Evolutionary conservation across 192 early-diverging fungal species (phyloP).

Genomic region (Backusella tarrabulga): DNA sequence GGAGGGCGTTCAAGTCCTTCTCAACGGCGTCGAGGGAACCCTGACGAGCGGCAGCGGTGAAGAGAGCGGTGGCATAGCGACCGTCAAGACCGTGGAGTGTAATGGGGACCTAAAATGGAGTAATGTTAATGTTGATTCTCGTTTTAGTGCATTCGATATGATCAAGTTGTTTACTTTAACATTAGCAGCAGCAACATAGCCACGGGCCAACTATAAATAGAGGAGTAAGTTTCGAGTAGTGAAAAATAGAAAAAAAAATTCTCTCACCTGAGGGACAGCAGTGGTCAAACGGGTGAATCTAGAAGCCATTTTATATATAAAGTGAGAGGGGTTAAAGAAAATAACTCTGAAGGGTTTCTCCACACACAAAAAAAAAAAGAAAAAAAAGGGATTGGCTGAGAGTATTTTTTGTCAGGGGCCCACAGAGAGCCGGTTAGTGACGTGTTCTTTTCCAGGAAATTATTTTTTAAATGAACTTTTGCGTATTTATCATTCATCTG

Average conservation of each 20-base stretch:
- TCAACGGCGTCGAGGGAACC: conserved; percentile 80
- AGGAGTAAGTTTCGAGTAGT: neutral
- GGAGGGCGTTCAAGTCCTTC: conserved; percentile 73
- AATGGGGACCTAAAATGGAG: conserved; percentile 63
- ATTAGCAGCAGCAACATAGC: conserved; percentile 9
- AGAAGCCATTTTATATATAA: conserved; percentile 15
- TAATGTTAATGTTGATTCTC: neutral
- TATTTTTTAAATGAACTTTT: neutral
- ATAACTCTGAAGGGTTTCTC: neutral
- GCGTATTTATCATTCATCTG: too few species aligned
- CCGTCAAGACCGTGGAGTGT: conserved; percentile 93
- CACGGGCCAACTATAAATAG: neutral
- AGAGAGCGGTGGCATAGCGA: conserved; percentile 96
- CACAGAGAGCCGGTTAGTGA: neutral
- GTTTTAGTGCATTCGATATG: too few species aligned
- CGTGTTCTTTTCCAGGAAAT: neutral
- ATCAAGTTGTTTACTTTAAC: neutral
- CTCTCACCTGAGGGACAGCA: neutral
- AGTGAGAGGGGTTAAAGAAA: conserved; percentile 1
- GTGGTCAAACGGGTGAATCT: conserved; percentile 18
- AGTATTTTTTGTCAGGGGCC: conserved; percentile 6
- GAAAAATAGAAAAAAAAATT: neutral
- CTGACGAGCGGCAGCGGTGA: conserved; percentile 86
- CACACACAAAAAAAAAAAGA: neutral
- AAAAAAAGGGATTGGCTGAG: neutral